phyloP scores from a whole-genome alignment of 2,329 filamentous ascomycete genomes.

The Hymenoscyphus fraxineus region DNA sequence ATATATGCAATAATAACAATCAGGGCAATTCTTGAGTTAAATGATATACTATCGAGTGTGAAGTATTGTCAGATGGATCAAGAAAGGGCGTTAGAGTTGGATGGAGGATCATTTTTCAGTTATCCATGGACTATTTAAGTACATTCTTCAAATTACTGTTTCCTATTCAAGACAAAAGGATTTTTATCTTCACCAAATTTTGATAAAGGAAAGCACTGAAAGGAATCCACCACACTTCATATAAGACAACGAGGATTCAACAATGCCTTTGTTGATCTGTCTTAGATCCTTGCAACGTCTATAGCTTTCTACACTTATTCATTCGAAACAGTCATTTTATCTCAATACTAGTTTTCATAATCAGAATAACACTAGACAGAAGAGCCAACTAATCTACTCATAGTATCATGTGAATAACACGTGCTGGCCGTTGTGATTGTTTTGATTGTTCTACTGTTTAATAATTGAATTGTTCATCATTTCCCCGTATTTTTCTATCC shows the following conservation, averaged over 20 bases:
- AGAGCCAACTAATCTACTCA: not conserved
- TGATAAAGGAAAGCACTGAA: not conserved
- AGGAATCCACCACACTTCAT: not conserved
- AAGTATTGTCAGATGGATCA: not conserved
- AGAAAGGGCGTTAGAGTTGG: not conserved
- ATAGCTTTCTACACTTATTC: not conserved
- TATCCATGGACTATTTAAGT: not conserved
- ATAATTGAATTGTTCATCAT: too few relatives aligned
- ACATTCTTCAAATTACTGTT: not conserved
- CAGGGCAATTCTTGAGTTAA: not conserved
- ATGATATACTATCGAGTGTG: not conserved
- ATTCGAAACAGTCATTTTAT: not conserved
- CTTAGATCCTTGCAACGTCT: not conserved
- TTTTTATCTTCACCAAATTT: not conserved
- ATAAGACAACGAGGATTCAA: not conserved
- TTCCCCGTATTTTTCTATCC: not conserved
- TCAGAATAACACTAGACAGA: not conserved
- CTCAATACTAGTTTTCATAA: not conserved
- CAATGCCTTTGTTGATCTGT: not conserved
- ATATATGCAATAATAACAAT: not conserved
- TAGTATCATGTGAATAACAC: not conserved
- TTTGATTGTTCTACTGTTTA: not conserved
- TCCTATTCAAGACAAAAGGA: not conserved
- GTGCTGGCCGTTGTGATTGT: not conserved
- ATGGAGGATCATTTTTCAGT: not conserved